Base-by-base conservation (phyloP, 2,329 filamentous ascomycete genomes). In the Aspergillus persii region DNA sequence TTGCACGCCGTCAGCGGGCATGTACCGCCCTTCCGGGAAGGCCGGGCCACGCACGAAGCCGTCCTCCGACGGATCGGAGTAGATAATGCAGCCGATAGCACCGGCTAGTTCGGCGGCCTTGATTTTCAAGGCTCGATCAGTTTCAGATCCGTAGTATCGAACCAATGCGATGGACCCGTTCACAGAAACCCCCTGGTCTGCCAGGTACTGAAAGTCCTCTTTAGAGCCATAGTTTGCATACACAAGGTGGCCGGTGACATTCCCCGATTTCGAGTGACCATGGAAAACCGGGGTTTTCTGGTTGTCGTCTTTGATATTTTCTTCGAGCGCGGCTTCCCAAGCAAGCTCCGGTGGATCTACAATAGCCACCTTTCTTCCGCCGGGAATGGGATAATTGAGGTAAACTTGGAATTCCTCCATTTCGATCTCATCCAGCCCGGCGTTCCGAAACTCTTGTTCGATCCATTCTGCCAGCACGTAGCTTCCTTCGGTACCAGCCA, bases 401-500 rank as follows among this genome's bases (percentile, higher is more conserved):
- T 97, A 98, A 15, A 96, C 93, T 68, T 89, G 84, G 74, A 91
- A 96, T 71, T 92, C 86, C 68, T 96, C 89, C 69, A 92, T 82
- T 53, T 81, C 79, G 29, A 96, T 87, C 58, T 89, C 82, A 67
- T 96, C 92, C 70, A 99, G 82, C 3, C 86, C 84, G 50, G 88
- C 87, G 53, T 83, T 83, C 65, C 80, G 78, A 75, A 97, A 96
- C 73, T 89, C 84, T 68, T 86, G 87, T 74, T 93, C 84, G 56
- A 97, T 86, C 80, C 93, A 96, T 78, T 91, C 85, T 7, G 91
- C 94, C 56, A 96, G 82, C 50, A 89, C 90, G 68, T 89, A 92
- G 77, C 96, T 94, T 51, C 95, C 95, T 77, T 96, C 89, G 3
- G 92, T 96, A n/a, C 95, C 95, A 2, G 92, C 95, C 62, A 98